Evolutionary conservation across 352 stramenopile genomes (phyloP).

Genomic region (Phytophthora ohioensis): DNA sequence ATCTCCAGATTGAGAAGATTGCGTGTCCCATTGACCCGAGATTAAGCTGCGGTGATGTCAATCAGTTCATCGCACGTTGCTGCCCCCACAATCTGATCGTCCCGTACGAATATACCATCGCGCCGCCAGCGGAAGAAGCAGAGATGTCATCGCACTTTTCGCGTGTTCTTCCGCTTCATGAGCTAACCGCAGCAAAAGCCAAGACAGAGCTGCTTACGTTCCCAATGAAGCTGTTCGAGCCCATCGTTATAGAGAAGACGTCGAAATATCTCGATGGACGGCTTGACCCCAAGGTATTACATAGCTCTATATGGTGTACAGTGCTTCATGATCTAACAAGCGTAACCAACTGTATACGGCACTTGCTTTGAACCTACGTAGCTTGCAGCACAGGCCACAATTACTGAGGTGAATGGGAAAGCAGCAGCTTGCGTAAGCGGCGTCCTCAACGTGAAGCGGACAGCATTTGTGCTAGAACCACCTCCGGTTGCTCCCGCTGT

Average conservation of each 20-base stretch:
- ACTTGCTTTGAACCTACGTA: slow-evolving; percentile 17
- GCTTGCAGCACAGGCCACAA: slow-evolving; percentile 62
- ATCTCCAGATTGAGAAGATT: slow-evolving; percentile 80
- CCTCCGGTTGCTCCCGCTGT: slow-evolving; percentile 2
- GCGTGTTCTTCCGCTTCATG: slow-evolving; percentile 75
- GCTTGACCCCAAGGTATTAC: slow-evolving; percentile 69
- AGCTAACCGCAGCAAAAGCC: slow-evolving; percentile 71
- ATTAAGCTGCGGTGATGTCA: slow-evolving; percentile 85
- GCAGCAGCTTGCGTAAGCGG: slow-evolving; percentile 65
- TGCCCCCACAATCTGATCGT: slow-evolving; percentile 75
- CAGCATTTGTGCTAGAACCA: slow-evolving; percentile 67
- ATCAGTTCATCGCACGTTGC: slow-evolving; percentile 87
- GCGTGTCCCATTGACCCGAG: slow-evolving; percentile 78
- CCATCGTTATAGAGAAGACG: slow-evolving; percentile 73
- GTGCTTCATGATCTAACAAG: not conserved
- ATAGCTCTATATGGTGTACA: not conserved
- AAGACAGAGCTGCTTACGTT: slow-evolving; percentile 81
- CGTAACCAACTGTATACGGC: no score
- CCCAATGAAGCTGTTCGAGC: slow-evolving; percentile 74
- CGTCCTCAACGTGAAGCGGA: slow-evolving; percentile 64
- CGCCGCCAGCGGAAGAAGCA: slow-evolving; percentile 24
- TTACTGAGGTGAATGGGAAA: slow-evolving; percentile 81
- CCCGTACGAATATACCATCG: slow-evolving; percentile 65
- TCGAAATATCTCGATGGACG: slow-evolving; percentile 89
- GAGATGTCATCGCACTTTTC: slow-evolving; percentile 72